Conservation (phyloP, 2,329 filamentous ascomycete genomes). For the Corinectria fuckeliana region DNA sequence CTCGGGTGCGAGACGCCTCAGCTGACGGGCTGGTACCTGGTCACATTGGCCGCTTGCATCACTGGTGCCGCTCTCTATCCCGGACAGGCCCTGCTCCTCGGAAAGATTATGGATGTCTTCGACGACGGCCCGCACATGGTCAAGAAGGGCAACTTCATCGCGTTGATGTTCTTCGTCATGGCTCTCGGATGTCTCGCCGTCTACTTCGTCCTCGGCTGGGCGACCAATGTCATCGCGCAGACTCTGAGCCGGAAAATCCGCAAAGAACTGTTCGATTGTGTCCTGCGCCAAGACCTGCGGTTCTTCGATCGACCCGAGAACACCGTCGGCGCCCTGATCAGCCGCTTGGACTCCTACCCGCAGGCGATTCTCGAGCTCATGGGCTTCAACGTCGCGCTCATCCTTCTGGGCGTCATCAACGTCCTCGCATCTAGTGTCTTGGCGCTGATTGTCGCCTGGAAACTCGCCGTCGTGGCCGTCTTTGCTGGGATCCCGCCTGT, state of each 20-base stretch:
- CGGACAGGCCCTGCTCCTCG: conserved; percentile 39
- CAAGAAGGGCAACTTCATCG: conserved; percentile 55
- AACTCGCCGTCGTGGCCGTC: conserved; percentile 53
- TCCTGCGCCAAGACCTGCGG: conserved; percentile 46
- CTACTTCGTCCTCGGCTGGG: conserved; percentile 48
- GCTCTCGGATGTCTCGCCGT: conserved; percentile 50
- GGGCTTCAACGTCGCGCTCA: conserved; percentile 47
- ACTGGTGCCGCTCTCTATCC: conserved; percentile 14
- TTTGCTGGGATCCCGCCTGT: conserved; percentile 47
- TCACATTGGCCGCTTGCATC: neutral
- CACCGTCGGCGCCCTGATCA: conserved; percentile 43
- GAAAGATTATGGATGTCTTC: conserved; percentile 49
- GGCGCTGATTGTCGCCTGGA: conserved; percentile 52
- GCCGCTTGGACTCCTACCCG: conserved; percentile 44
- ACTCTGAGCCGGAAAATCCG: conserved; percentile 39
- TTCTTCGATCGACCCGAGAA: conserved; percentile 50
- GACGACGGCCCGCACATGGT: conserved; percentile 41
- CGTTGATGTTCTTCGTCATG: conserved; percentile 60
- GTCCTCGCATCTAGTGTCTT: conserved; percentile 47
- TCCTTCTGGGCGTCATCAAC: conserved; percentile 44
- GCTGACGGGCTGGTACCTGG: neutral
- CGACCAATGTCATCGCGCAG: conserved; percentile 40
- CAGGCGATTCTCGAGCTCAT: conserved; percentile 48
- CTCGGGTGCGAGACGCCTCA: conserved; percentile 1
- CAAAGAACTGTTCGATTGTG: conserved; percentile 32